Conservation (phyloP, 2,329 filamentous ascomycete genomes). For the Fusarium ambrosium region DNA sequence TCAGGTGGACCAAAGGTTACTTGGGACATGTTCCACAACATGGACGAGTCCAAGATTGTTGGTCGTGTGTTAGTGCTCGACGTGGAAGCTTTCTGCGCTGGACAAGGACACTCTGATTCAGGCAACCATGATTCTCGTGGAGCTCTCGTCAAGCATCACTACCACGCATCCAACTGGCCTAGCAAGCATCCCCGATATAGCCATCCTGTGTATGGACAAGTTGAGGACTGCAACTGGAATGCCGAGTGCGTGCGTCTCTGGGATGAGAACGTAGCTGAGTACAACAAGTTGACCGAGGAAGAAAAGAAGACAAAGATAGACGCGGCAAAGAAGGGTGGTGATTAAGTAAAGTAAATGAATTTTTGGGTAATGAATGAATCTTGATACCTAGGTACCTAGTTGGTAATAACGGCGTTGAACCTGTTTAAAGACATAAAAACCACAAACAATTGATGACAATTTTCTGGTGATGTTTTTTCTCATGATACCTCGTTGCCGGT, state of each 20-base stretch:
- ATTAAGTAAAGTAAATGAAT: conserved; percentile 2
- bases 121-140: conserved; percentile 76
- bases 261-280: conserved; percentile 74
- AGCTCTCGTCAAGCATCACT: conserved; percentile 80
- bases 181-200: conserved; percentile 74
- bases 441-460: not conserved
- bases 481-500: not conserved
- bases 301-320: conserved; percentile 68
- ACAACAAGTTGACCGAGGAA: conserved; percentile 68
- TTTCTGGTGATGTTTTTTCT: not conserved
- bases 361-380: not conserved
- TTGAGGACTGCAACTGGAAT: conserved; percentile 80
- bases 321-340: conserved; percentile 42
- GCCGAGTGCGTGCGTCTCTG: conserved; percentile 73
- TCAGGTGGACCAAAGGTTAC: conserved; percentile 58
- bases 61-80: conserved; percentile 75
- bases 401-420: conserved; percentile 22
- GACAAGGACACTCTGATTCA: conserved; percentile 80
- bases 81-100: conserved; percentile 79
- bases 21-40: conserved; percentile 75
- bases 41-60: conserved; percentile 75
- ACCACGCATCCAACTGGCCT: conserved; percentile 81
- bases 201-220: conserved; percentile 78
- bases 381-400: not conserved
- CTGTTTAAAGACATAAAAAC: conserved; percentile 4